A percentile compares a stretch with the other conserved stretches of the same genome.
phyloP scores from a whole-genome alignment of 2,329 filamentous ascomycete genomes.

The Coniochaeta prunicola region DNA sequence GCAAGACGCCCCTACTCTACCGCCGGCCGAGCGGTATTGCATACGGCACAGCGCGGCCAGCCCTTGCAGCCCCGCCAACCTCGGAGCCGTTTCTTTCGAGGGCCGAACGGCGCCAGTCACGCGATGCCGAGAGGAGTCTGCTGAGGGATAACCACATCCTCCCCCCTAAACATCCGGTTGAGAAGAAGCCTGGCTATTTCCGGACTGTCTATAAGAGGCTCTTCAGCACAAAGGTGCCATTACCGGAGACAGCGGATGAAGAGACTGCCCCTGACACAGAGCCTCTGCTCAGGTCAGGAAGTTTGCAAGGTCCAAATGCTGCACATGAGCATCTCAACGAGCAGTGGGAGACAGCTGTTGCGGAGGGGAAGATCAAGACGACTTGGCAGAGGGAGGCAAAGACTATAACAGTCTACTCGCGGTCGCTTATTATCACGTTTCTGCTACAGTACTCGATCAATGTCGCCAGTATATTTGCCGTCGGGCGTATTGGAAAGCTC shows the following conservation, averaged over 20 bases:
- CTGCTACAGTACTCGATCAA: constrained; percentile 77
- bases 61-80: constrained; percentile 51
- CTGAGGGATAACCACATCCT: constrained; percentile 14
- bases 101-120: constrained; percentile 31
- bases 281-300: constrained; percentile 3
- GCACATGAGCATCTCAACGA: constrained; percentile 52
- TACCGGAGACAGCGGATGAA: constrained; percentile 1
- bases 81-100: constrained; percentile 43
- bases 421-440: constrained; percentile 67
- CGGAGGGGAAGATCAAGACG: constrained; percentile 73
- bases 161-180: constrained; percentile 12
- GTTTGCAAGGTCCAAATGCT: neutral
- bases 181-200: constrained; percentile 5
- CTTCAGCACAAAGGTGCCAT: constrained; percentile 13
- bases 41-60: constrained; percentile 62
- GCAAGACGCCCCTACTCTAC: constrained; percentile 50
- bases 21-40: constrained; percentile 71
- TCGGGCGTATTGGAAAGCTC: constrained; percentile 66
- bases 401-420: constrained; percentile 66
- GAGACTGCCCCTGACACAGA: neutral
- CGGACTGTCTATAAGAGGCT: constrained; percentile 9
- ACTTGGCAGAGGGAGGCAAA: constrained; percentile 88
- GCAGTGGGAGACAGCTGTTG: constrained; percentile 81
- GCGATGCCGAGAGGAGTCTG: constrained; percentile 11
- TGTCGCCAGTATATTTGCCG: constrained; percentile 73